These are phyloP conservation scores for Xylaria sp. DNA, from an alignment of 2,329 filamentous ascomycete species.

Conservation along the genomic window DNA sequence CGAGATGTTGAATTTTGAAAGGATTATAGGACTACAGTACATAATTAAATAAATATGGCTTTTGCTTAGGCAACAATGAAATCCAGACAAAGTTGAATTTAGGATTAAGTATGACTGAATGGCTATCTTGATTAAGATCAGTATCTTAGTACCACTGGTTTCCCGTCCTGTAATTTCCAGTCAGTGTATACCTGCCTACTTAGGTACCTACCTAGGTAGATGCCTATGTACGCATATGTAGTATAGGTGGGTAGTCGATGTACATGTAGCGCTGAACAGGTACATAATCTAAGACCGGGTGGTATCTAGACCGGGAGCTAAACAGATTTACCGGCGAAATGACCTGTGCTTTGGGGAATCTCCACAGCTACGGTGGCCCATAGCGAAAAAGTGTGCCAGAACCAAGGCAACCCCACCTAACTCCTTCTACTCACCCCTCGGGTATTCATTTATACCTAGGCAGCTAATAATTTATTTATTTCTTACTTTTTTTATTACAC, in stretches of 20 bases:
- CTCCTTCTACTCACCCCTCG: too few relatives aligned
- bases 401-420: too few relatives aligned
- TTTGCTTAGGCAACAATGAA: not conserved
- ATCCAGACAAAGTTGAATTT: not conserved
- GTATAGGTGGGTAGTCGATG: too few relatives aligned
- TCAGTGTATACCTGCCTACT: too few relatives aligned
- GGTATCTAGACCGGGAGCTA: slow-evolving; percentile 18
- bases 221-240: too few relatives aligned
- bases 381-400: too few relatives aligned
- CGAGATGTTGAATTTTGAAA: not conserved
- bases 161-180: slow-evolving; percentile 45
- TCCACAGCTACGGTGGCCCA: too few relatives aligned
- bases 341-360: slow-evolving; percentile 10
- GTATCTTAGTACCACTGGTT: slow-evolving; percentile 37
- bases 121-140: not conserved
- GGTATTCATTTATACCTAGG: too few relatives aligned
- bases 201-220: too few relatives aligned
- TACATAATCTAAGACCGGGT: not conserved
- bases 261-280: not conserved
- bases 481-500: too few relatives aligned
- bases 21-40: not conserved
- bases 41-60: not conserved
- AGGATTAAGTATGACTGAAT: not conserved
- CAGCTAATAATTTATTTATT: too few relatives aligned
- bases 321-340: slow-evolving; percentile 19